Percentiles rank a stretch among this genome's conserved stretches.
Conservation (phyloP, 805 yeast genomes). For the Starmerella roubikii region DNA sequence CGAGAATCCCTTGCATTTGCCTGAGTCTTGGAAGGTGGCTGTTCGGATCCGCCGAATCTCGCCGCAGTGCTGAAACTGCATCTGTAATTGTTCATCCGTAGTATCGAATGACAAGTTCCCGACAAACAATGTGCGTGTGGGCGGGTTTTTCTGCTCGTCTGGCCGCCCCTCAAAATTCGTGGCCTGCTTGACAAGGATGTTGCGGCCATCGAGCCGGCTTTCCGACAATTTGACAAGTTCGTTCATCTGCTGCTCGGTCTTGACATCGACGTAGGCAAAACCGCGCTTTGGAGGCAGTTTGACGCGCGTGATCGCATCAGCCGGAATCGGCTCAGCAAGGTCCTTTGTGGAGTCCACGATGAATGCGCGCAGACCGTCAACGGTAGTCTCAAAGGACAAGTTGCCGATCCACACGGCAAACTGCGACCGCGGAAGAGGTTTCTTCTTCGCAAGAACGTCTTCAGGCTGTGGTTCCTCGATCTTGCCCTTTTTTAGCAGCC, state of each 20-base stretch:
- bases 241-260: conserved; percentile 42
- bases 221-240: conserved; percentile 60
- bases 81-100: conserved; percentile 59
- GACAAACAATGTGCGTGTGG: conserved; percentile 76
- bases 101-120: conserved; percentile 92
- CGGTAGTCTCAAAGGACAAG: conserved; percentile 67
- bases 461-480: conserved; percentile 24
- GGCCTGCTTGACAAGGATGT: conserved; percentile 69
- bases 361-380: conserved; percentile 57
- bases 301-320: conserved; percentile 54
- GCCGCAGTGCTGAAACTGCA: conserved; percentile 85
- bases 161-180: conserved; percentile 83
- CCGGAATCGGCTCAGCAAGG: conserved; percentile 28
- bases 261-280: conserved; percentile 81
- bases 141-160: conserved; percentile 57
- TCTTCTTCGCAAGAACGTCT: conserved; percentile 18
- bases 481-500: conserved; percentile 58
- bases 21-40: conserved; percentile 96
- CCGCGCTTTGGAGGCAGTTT: conserved; percentile 67
- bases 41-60: conserved; percentile 71
- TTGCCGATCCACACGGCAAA: conserved; percentile 91
- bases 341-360: conserved; percentile 38
- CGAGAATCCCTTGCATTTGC: conserved; percentile 94
- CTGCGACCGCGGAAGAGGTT: conserved; percentile 19
- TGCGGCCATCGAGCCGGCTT: conserved; percentile 64